phyloP scores from a whole-genome alignment of 306 rosid species.

The Datisca glomerata region DNA sequence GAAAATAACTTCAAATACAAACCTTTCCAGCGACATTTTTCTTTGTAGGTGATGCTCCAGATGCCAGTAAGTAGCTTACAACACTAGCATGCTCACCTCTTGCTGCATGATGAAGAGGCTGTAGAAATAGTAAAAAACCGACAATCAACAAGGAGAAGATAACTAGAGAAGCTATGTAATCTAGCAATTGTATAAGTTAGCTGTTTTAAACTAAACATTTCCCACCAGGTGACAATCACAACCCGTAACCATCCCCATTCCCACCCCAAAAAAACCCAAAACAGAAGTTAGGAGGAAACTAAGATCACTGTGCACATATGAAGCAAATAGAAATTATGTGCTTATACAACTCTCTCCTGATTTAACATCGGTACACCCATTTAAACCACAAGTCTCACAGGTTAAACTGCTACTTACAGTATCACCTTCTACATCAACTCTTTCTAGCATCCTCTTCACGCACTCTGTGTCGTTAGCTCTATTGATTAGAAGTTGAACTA shows the following conservation, averaged over 20 bases:
- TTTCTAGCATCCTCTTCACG: conserved; percentile 62
- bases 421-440: conserved; percentile 87
- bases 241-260: too few species aligned
- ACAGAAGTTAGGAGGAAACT: too few species aligned
- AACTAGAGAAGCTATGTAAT: neutral
- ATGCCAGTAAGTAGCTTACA: conserved; percentile 41
- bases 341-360: neutral
- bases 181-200: too few species aligned
- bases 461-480: conserved; percentile 31
- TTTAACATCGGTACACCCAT: neutral
- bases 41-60: conserved; percentile 54
- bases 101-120: conserved; percentile 96
- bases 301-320: too few species aligned
- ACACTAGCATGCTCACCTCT: conserved; percentile 78
- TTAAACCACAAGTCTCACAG: conserved; percentile 3
- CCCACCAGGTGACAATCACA: too few species aligned
- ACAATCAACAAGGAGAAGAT: conserved; percentile 5
- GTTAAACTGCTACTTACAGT: conserved; percentile 46
- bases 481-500: conserved; percentile 61
- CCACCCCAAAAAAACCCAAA: too few species aligned
- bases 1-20: conserved; percentile 7
- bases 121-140: conserved; percentile 17
- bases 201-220: too few species aligned
- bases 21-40: conserved; percentile 70
- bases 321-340: too few species aligned